Conservation (phyloP, 495 filamentous ascomycete genomes). For the Diplogelasinospora grovesii region DNA sequence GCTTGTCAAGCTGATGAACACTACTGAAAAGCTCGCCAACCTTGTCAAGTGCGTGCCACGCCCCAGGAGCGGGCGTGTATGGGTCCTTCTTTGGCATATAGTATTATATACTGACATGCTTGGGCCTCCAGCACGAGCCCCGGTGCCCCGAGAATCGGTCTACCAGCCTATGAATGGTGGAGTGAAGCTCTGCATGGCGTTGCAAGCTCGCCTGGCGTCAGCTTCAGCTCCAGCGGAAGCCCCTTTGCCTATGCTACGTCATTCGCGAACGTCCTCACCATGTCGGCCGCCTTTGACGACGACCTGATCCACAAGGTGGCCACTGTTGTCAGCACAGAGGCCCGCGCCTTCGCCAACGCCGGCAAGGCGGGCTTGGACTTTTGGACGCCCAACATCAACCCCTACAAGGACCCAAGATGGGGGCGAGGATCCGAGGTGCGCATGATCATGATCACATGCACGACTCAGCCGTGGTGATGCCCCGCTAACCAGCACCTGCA, state of each 20-base stretch:
- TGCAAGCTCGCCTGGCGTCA: slow-evolving; percentile 27
- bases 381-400: slow-evolving; percentile 4
- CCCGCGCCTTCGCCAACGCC: slow-evolving; percentile 60
- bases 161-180: slow-evolving; percentile 45
- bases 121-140: slow-evolving; percentile 21
- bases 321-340: slow-evolving; percentile 50
- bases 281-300: slow-evolving; percentile 43
- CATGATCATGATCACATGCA: no score
- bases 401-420: slow-evolving; percentile 38
- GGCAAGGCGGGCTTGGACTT: slow-evolving; percentile 51
- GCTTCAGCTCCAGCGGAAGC: slow-evolving; percentile 16
- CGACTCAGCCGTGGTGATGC: no score
- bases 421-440: slow-evolving; percentile 24
- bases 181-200: slow-evolving; percentile 46
- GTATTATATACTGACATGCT: not conserved
- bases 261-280: slow-evolving; percentile 39
- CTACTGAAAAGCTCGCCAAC: slow-evolving; percentile 33
- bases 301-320: slow-evolving; percentile 33
- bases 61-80: no score
- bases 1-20: slow-evolving; percentile 30
- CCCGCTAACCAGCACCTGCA: not conserved
- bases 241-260: slow-evolving; percentile 37
- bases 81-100: no score
- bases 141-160: slow-evolving; percentile 33
- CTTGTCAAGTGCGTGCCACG: slow-evolving; percentile 20